phyloP scores from a whole-genome alignment of 345 rosid species.

The Salix purpurea region DNA sequence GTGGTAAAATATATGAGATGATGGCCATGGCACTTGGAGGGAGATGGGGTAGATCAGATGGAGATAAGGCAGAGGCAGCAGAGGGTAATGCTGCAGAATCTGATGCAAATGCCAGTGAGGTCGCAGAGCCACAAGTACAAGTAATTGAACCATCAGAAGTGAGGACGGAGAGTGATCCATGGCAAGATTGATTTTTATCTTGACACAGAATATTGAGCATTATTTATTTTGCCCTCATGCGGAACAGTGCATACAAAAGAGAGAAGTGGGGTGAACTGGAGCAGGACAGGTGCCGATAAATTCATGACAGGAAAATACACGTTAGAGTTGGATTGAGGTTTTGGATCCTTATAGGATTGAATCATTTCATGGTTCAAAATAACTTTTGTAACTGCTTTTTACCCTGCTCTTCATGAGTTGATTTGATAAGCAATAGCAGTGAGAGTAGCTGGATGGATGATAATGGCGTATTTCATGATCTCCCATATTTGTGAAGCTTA shows the following conservation, averaged over 20 bases:
- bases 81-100: constrained; percentile 33
- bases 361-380: not conserved
- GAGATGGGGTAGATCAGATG: constrained; percentile 89
- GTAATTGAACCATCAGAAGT: constrained; percentile 93
- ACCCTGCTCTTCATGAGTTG: not conserved
- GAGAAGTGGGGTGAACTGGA: not conserved
- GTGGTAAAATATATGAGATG: constrained; percentile 95
- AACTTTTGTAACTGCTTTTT: not conserved
- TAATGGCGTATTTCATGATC: too few species aligned
- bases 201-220: not conserved
- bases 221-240: not conserved
- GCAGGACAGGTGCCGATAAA: not conserved
- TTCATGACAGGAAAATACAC: too few species aligned
- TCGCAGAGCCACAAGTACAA: constrained; percentile 55
- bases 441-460: too few species aligned
- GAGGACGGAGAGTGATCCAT: constrained; percentile 80
- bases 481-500: too few species aligned
- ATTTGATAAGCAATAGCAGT: not conserved
- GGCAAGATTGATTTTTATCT: constrained; percentile 45
- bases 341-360: not conserved
- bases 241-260: not conserved
- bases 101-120: constrained; percentile 16
- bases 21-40: constrained; percentile 98
- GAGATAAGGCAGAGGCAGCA: constrained; percentile 21
- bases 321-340: not conserved